Evolutionary conservation across 306 rosid genomes (phyloP).

Genomic region (Pyrus bretschneideri): DNA sequence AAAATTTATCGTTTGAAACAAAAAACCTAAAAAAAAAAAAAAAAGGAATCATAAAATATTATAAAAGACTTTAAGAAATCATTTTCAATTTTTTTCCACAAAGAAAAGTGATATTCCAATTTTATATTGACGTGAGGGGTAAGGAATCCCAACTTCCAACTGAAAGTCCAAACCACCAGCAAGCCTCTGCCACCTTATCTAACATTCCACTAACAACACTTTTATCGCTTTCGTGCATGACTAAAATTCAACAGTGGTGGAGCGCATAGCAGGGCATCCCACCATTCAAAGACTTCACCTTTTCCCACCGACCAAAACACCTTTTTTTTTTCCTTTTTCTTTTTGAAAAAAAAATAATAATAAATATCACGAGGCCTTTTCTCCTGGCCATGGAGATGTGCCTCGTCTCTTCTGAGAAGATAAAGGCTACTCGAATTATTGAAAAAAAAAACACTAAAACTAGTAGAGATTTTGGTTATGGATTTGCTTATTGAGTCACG

Average conservation of each 20-base stretch:
- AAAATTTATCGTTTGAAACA: no score
- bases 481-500: no score
- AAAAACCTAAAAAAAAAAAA: no score
- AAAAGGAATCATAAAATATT: not conserved
- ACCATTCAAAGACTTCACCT: not conserved
- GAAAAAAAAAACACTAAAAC: no score
- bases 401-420: not conserved
- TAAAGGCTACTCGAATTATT: not conserved
- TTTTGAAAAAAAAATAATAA: not conserved
- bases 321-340: no score
- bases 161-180: slow-evolving; percentile 2
- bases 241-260: not conserved
- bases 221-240: not conserved
- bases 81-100: fast-evolving
- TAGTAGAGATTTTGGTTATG: no score
- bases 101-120: not conserved
- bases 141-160: not conserved
- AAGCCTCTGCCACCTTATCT: not conserved
- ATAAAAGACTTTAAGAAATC: not conserved
- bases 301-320: not conserved
- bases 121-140: not conserved
- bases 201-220: not conserved
- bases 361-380: not conserved
- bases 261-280: not conserved
- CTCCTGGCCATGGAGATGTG: not conserved